phyloP scores from a whole-genome alignment of 129 eudicot species.

The Arctium minus region DNA sequence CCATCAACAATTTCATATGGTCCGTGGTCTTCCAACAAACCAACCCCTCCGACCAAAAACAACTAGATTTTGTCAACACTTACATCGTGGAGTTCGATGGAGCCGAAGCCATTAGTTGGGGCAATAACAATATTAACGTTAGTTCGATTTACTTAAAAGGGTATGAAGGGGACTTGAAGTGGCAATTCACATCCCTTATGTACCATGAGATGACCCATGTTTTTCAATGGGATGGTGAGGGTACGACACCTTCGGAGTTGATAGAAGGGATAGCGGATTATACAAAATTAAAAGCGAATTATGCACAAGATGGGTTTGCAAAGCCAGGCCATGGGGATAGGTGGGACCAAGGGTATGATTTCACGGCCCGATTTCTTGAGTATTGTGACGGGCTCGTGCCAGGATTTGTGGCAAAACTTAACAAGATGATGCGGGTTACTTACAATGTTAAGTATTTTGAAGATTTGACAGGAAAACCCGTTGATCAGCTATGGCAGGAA shows the following conservation, averaged over 20 bases:
- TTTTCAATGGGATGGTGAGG: background rate
- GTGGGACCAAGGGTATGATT: background rate
- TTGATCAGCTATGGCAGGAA: background rate
- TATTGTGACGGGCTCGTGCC: background rate
- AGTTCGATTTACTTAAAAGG: background rate
- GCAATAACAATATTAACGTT: background rate
- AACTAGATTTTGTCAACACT: background rate
- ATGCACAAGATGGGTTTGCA: background rate
- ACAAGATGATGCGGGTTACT: background rate
- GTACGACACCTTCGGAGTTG: background rate
- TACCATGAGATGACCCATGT: conserved; percentile 26
- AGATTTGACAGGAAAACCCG: background rate
- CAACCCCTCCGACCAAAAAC: background rate
- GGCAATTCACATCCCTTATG: background rate
- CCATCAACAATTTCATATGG: conserved; percentile 1
- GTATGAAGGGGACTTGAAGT: background rate
- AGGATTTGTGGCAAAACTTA: background rate
- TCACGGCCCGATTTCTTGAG: background rate
- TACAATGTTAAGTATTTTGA: background rate
- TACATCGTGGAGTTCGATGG: background rate
- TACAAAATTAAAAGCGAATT: background rate
- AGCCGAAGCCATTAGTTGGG: background rate
- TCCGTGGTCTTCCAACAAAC: background rate
- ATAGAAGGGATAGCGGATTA: background rate
- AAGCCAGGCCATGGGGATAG: background rate